Percentiles rank a stretch among this genome's conserved stretches.
These are phyloP conservation scores for Coprinopsis cinerea DNA, from an alignment of 768 basidiomycete species.

Conservation along the genomic window DNA sequence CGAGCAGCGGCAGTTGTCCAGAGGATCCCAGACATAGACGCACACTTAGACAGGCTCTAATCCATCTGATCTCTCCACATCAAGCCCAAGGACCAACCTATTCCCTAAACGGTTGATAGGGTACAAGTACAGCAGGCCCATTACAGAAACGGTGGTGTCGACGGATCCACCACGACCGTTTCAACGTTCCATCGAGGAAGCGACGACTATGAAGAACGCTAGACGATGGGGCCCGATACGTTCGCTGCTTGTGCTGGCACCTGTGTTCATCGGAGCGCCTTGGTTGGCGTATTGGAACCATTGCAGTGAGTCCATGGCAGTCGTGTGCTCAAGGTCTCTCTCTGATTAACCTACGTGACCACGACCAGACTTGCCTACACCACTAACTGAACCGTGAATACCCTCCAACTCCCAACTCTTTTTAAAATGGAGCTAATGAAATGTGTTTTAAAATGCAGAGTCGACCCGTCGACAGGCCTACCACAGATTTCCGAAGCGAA, in stretches of 20 bases:
- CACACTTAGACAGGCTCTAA: no score
- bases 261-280: constrained; percentile 47
- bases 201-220: no score
- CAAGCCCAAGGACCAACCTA: no score
- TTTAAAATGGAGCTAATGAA: not conserved
- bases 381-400: constrained; percentile 48
- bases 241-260: constrained; percentile 49
- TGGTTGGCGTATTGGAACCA: constrained; percentile 44
- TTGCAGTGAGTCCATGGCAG: constrained; percentile 31
- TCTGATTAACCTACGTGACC: constrained; percentile 4
- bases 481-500: constrained; percentile 70
- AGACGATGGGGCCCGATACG: constrained; percentile 53
- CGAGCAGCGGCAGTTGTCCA: no score
- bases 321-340: not conserved
- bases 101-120: no score
- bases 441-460: no score
- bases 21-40: no score
- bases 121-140: no score
- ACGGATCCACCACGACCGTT: no score
- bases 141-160: no score
- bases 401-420: not conserved
- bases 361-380: constrained; percentile 48
- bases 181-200: no score
- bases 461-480: constrained; percentile 46
- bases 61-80: no score